Evolutionary conservation across 2,329 filamentous ascomycete species (phyloP), one percentile per base, ranked within the genome.

Genomic region (Chaetomiaceae sp.): DNA sequence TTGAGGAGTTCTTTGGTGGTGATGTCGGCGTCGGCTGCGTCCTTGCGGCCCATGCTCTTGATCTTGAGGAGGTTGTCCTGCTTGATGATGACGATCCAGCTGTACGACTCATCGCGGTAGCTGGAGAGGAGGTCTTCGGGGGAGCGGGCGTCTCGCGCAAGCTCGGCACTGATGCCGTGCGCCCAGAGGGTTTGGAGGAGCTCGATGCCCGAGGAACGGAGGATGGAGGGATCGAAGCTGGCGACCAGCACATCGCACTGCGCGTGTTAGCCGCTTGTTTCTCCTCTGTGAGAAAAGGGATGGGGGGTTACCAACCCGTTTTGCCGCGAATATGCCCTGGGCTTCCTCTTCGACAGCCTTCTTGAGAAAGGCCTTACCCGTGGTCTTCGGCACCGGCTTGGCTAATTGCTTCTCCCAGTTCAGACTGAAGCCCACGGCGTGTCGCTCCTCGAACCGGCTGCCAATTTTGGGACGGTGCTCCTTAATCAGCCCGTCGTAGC

Each of bases 341-440:
- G 72, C 62, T 52, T 89, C 86, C 31, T 85, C 81, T 51, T 87
- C 81, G 7, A 74, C 63, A 2, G 62, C 63, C 60, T 86, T 88
- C 67, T 87, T 91, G n/a, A 86, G 66, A 55, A 85, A 87, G 0
- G 74, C 69, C 55, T 78, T 81, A 3, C 73, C 71, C 1, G 71
- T 71, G 33, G 70, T 59, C 59, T 69, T 68, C 50, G 81, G 81
- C 3, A 79, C 72, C 64, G 88, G 82, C 35, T 81, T 81, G 6
- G 85, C 84, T 4, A 96, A 73, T 47, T 86, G 74, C 51, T 86
- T 82, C 61, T 96, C 91, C 83, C 91, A 95, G 20, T 87, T 87
- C 35, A 97, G 73, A 62, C 90, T 95, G 64, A 97, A 92, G 1
- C 95, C 93, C 10, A 97, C 93, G 5, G 89, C 92, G 64, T 95